phyloP scores from a whole-genome alignment of 352 stramenopile species.

The Globisporangium okanoganense region DNA sequence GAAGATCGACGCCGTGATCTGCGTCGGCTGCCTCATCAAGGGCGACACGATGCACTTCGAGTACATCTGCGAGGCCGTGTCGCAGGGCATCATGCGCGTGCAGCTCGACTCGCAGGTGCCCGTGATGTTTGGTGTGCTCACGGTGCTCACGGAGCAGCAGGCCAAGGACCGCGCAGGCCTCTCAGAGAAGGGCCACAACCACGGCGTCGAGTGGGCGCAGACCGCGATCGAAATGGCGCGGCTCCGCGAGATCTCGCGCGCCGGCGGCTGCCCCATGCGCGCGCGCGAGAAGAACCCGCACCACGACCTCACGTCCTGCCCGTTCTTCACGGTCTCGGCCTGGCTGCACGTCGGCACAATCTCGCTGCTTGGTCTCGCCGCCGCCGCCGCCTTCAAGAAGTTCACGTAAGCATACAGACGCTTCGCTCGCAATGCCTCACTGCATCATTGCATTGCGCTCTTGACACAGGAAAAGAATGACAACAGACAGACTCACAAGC shows the following conservation, averaged over 20 bases:
- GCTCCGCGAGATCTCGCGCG: slow-evolving; percentile 68
- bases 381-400: slow-evolving; percentile 50
- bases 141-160: slow-evolving; percentile 95
- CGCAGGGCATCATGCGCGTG: slow-evolving; percentile 96
- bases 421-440: too few species aligned
- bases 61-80: slow-evolving; percentile 97
- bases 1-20: slow-evolving; percentile 96
- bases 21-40: slow-evolving; percentile 93
- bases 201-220: slow-evolving; percentile 95
- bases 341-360: slow-evolving; percentile 75
- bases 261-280: slow-evolving; percentile 67
- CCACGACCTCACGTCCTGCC: slow-evolving; percentile 67
- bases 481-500: background rate
- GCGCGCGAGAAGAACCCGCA: slow-evolving; percentile 60
- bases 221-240: slow-evolving; percentile 96
- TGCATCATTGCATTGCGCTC: background rate
- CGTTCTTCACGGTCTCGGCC: slow-evolving; percentile 74
- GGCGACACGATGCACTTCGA: slow-evolving; percentile 99
- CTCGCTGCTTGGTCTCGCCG: slow-evolving; percentile 46
- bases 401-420: slow-evolving; percentile 49
- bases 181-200: slow-evolving; percentile 88
- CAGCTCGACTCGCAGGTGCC: slow-evolving; percentile 88
- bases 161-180: slow-evolving; percentile 90
- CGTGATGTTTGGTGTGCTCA: slow-evolving; percentile 93
- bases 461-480: background rate